phyloP scores from a whole-genome alignment of 129 eudicot genomes.

The Pulicaria dysenterica region DNA sequence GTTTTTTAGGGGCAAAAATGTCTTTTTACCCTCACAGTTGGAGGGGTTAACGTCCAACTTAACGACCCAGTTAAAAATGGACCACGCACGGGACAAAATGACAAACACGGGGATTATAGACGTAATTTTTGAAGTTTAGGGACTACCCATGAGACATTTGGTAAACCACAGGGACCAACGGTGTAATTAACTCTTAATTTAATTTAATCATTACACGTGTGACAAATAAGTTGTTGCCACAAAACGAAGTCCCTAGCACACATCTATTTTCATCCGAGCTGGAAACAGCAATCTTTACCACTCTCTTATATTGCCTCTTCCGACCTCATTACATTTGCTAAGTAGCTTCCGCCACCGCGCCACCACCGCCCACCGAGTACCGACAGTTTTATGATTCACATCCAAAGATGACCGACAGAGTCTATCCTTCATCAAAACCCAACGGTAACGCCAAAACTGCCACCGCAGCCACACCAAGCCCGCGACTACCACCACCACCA shows the following conservation, averaged over 20 bases:
- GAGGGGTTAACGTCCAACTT: no score
- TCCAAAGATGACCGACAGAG: slow-evolving; percentile 72
- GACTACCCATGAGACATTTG: no score
- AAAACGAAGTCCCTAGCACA: slow-evolving; percentile 4
- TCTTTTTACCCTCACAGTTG: no score
- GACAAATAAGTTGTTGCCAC: slow-evolving; percentile 26
- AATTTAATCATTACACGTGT: slow-evolving; percentile 14
- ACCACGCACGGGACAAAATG: no score
- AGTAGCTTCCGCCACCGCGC: not conserved
- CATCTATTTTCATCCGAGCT: slow-evolving; percentile 19
- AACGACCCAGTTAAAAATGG: no score
- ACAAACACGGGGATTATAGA: no score
- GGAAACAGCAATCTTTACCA: slow-evolving; percentile 6
- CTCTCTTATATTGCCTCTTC: not conserved
- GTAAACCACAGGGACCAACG: no score
- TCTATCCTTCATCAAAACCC: slow-evolving; percentile 78
- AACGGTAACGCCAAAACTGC: slow-evolving; percentile 35
- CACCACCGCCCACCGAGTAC: slow-evolving; percentile 1
- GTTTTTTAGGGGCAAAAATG: no score
- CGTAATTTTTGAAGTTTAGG: no score
- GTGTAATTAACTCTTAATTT: no score
- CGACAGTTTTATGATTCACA: not conserved
- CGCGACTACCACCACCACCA: slow-evolving; percentile 39
- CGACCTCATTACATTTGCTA: not conserved
- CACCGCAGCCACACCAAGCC: slow-evolving; percentile 31